Evolutionary conservation across 2,329 filamentous ascomycete genomes (phyloP), one percentile per base, ranked within the genome.

Genomic region (Penicillium concentricum): DNA sequence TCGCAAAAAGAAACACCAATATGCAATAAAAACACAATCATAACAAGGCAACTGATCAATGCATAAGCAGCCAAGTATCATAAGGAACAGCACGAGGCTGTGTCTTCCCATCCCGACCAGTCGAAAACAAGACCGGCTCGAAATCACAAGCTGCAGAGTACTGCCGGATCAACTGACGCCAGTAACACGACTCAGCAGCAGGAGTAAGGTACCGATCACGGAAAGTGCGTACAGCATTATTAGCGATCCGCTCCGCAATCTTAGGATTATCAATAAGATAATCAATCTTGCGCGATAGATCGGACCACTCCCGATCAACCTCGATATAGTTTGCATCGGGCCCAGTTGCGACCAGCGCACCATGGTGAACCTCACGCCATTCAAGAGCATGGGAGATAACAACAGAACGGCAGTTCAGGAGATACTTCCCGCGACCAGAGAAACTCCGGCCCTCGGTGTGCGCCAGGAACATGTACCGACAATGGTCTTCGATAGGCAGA

Each of bases 111-210:
- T 71, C 68, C 15, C 67, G 57, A 42, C 58, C 54, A 28, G 58
- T 61, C 10, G 62, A 61, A 57, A 74, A 72, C 41, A 76, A 61
- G 13, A 73, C 63, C 3, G 77, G 72, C 64, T 76, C 72, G 57
- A 78, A 78, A 43, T 75, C 76, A 38, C 76, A 76, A 9, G 69
- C 69, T 10, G 68, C 64, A 8, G 68, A 72, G 63, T 75, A 77
- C 51, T 64, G 62, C 28, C 69, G 62, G 28, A 82, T 71, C 56
- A 82, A 63, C 44, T 77, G 72, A 12, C 82, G 74, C 82, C 82
- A 84, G 60, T 84, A 84, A 59, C 81, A 84, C 3, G 78, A 76
- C 66, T 84, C 79, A 1, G 82, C 81, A 3, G 81, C 80, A 1
- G 81, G 80, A 2, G 81, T 83, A 30, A 84, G 69, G 62, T 83